Conservation (phyloP, 1,284 basidiomycete species). For the Ceratobasidium sp. region DNA sequence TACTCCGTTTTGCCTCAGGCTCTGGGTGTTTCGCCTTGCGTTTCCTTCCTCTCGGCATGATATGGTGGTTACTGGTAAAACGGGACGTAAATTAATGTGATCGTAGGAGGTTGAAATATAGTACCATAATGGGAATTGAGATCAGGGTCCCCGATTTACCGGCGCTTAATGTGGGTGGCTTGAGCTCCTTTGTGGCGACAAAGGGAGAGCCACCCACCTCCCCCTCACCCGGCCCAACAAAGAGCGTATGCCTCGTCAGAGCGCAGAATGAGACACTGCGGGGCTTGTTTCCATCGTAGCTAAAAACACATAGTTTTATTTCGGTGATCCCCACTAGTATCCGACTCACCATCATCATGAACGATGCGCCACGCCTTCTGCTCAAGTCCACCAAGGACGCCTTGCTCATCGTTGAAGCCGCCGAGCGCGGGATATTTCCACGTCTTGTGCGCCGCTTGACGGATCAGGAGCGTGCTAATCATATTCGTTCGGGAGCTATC, state of each 20-base stretch:
- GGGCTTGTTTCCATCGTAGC: slow-evolving; percentile 19
- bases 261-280: slow-evolving; percentile 28
- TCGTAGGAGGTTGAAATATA: background rate
- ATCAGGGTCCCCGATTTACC: background rate
- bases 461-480: slow-evolving; percentile 31
- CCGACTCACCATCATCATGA: slow-evolving; percentile 17
- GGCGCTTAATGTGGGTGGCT: slow-evolving; percentile 35
- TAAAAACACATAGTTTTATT: slow-evolving; percentile 20
- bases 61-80: background rate
- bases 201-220: slow-evolving; percentile 26
- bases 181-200: slow-evolving; percentile 41
- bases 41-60: slow-evolving; percentile 21
- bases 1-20: slow-evolving; percentile 31
- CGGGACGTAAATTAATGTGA: slow-evolving; percentile 2
- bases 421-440: slow-evolving; percentile 33
- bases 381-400: slow-evolving; percentile 46
- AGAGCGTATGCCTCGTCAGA: slow-evolving; percentile 19
- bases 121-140: background rate
- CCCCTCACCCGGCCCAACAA: slow-evolving; percentile 32
- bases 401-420: slow-evolving; percentile 37
- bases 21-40: slow-evolving; percentile 26
- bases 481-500: slow-evolving; percentile 29
- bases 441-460: slow-evolving; percentile 44
- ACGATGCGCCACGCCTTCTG: slow-evolving; percentile 20
- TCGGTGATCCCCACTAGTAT: slow-evolving; percentile 13